These are phyloP conservation scores for Yamadazyma nakazawae DNA, from an alignment of 805 yeast genomes.

Conservation along the genomic window DNA sequence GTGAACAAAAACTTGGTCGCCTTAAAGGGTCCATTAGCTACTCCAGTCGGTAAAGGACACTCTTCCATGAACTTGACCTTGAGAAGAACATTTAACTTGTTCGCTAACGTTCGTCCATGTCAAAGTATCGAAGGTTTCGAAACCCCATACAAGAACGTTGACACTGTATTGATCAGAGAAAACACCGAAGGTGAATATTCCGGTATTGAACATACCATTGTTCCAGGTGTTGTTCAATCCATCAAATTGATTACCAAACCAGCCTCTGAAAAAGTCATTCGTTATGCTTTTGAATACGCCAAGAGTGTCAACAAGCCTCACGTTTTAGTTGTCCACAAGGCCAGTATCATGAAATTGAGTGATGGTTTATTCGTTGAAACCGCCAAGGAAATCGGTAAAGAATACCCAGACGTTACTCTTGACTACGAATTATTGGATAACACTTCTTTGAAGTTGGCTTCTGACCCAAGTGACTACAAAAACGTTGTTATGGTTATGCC, in stretches of 20 bases:
- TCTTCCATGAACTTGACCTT: conserved; percentile 94
- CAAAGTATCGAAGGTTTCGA: conserved; percentile 89
- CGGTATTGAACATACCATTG: conserved; percentile 97
- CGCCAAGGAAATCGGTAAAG: conserved; percentile 85
- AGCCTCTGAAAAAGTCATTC: conserved; percentile 94
- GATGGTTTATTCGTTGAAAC: conserved; percentile 95
- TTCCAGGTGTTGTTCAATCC: conserved; percentile 98
- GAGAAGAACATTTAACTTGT: conserved; percentile 93
- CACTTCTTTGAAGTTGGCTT: conserved; percentile 86
- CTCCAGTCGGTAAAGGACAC: conserved; percentile 99
- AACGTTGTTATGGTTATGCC: conserved; percentile 97
- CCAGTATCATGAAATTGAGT: conserved; percentile 95
- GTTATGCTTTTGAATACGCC: conserved; percentile 97
- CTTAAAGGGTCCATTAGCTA: conserved; percentile 95
- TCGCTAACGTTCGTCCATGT: conserved; percentile 97
- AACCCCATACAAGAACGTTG: conserved; percentile 86
- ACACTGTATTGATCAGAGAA: conserved; percentile 95
- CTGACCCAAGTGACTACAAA: conserved; percentile 84
- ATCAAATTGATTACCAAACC: conserved; percentile 95
- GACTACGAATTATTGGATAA: conserved; percentile 90
- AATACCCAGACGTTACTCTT: conserved; percentile 85
- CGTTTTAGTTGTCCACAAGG: conserved; percentile 95
- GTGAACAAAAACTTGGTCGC: conserved; percentile 93
- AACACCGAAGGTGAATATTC: conserved; percentile 99
- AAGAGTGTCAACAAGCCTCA: conserved; percentile 81